Base-by-base conservation (phyloP, 140 eudicot genomes). In the Stevia rebaudiana region DNA sequence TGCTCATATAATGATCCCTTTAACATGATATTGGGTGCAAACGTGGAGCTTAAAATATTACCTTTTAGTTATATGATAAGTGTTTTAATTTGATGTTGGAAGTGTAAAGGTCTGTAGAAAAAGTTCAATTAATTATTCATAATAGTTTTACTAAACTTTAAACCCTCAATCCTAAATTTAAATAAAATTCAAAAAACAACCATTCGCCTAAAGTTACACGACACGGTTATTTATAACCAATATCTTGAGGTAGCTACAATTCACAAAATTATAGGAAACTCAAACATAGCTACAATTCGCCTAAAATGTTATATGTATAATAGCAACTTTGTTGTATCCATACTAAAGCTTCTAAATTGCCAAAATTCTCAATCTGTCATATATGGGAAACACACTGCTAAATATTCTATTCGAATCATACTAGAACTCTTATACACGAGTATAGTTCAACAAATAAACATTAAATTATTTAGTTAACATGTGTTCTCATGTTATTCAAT, bases 241-340 rank as follows among this genome's bases (percentile, higher is more conserved):
- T 52, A 23, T 53, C 15, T 40, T 4, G 17, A 39, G 36, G 19
- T 12, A 69, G 56, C 40, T 42, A 18, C 36, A 11, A 41, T 8
- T 44, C 31, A 57, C 11, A 69, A 58, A 69, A 24, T 21, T 35
- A 23, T n/a, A 56, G 46, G 31, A 42, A 44, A 44, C 25, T 13
- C 31, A 11, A 68, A 57, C 37, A 18, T 21, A 39, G 23, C 68
- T 33, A 33, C 11, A 53, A 30, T 46, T 33, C 37, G n/a, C 24
- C 22, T 43, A 19, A 33, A 58, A 19, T 30, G 31, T 33, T 70
- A 39, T 25, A 15, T 47, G 30, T 40, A 58, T 30, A 2, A 25
- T 12, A 35, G 17, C 3, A 13, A 28, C 22, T 70, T 59, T 21
- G 17, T 21, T 7, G 28, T 46, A 48, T 70, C 54, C 40, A 37